phyloP scores from a whole-genome alignment of 2,329 filamentous ascomycete species.

The Dothideomycetes sp. region DNA sequence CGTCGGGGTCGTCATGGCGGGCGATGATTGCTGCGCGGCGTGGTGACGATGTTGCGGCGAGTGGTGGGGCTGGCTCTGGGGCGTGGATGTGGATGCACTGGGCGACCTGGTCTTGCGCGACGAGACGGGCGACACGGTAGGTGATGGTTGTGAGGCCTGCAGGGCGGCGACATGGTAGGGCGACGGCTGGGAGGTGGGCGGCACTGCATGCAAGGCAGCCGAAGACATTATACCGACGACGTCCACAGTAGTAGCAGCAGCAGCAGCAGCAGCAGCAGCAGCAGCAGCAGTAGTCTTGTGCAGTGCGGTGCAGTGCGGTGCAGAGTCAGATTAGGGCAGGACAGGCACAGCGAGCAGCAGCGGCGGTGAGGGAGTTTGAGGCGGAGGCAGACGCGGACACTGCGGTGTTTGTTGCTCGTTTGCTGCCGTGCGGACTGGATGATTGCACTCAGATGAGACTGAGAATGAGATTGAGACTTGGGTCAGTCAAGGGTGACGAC shows the following conservation, averaged over 20 bases:
- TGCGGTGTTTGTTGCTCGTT: background rate
- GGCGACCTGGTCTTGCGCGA: constrained; percentile 24
- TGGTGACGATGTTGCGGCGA: constrained; percentile 14
- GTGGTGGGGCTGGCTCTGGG: constrained; percentile 19
- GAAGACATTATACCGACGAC: constrained; percentile 18
- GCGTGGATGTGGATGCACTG: constrained; percentile 1
- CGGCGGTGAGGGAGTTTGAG: background rate
- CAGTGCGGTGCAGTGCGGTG: no score
- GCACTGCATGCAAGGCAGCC: constrained; percentile 19
- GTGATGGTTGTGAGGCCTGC: constrained; percentile 11
- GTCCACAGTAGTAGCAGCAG: constrained; percentile 1
- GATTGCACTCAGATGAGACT: background rate
- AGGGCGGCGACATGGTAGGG: constrained; percentile 3
- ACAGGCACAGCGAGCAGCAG: background rate
- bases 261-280: constrained; percentile 1
- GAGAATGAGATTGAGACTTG: background rate
- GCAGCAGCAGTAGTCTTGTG: no score
- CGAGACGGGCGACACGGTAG: constrained; percentile 22
- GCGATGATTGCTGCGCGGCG: constrained; percentile 22
- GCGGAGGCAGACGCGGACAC: background rate
- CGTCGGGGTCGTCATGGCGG: constrained; percentile 34
- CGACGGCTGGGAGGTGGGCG: constrained; percentile 17
- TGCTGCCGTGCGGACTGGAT: no score
- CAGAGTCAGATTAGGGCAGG: no score
- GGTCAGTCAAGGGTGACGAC: background rate